These are phyloP conservation scores for Dryas octopetala DNA, from an alignment of 306 rosid genomes.

Conservation along the genomic window DNA sequence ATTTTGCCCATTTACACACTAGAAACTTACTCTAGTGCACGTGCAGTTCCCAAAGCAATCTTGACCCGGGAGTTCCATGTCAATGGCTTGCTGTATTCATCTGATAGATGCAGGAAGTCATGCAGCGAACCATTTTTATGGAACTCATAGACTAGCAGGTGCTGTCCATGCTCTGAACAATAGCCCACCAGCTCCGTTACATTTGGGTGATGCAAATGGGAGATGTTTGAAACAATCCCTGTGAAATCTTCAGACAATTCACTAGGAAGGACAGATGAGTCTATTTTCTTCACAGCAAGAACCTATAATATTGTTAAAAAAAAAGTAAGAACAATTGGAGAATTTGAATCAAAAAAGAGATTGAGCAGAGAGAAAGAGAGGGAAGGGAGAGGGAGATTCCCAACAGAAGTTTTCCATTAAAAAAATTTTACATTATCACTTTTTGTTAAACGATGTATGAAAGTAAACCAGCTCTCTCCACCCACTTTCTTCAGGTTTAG, in stretches of 20 bases:
- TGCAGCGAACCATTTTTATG: conserved; percentile 85
- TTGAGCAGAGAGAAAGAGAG: neutral
- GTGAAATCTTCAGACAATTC: conserved; percentile 59
- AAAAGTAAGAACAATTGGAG: neutral
- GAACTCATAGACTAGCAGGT: conserved; percentile 81
- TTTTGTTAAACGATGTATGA: too few species aligned
- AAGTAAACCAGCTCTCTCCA: too few species aligned
- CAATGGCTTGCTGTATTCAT: conserved; percentile 82
- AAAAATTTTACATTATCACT: too few species aligned
- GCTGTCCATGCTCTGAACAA: conserved; percentile 96
- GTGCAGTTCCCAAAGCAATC: conserved; percentile 95
- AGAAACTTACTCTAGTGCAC: conserved; percentile 86
- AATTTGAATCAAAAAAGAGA: neutral
- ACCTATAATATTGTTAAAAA: conserved; percentile 52
- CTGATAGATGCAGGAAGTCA: conserved; percentile 85
- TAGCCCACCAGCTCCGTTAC: conserved; percentile 91
- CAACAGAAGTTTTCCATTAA: neutral
- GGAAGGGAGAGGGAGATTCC: neutral
- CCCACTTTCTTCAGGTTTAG: too few species aligned
- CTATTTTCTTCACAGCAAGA: conserved; percentile 92
- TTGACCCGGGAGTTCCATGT: conserved; percentile 97
- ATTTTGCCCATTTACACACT: neutral
- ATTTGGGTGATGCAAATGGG: conserved; percentile 83
- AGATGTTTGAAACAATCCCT: conserved; percentile 68
- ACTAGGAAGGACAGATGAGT: conserved; percentile 66